Evolutionary conservation across 2,329 filamentous ascomycete species (phyloP).

Genomic region (Clathrospora elynae): DNA sequence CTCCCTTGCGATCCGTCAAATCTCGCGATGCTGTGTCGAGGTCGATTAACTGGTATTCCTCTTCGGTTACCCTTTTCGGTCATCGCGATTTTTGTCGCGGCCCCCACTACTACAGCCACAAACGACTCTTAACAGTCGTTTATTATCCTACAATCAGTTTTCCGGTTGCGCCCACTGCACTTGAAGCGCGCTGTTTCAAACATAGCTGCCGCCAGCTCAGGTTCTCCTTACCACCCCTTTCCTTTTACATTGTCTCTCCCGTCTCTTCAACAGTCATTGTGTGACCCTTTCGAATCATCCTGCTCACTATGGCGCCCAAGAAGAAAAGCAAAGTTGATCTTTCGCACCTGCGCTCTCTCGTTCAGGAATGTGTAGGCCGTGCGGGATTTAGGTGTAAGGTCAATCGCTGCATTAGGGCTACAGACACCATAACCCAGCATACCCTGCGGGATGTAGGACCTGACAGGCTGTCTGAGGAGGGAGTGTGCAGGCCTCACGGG

Average conservation of each 20-base stretch:
- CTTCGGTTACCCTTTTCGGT: background rate
- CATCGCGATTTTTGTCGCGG: background rate
- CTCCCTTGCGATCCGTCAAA: conserved; percentile 1
- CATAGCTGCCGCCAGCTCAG: background rate
- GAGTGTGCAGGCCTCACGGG: too few relatives aligned
- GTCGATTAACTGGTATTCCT: background rate
- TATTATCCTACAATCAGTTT: too few relatives aligned
- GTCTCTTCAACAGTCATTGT: conserved; percentile 1
- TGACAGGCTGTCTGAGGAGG: too few relatives aligned
- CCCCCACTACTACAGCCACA: conserved; percentile 1
- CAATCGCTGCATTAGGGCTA: too few relatives aligned
- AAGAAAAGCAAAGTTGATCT: conserved; percentile 3
- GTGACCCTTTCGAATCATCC: background rate
- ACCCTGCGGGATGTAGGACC: too few relatives aligned
- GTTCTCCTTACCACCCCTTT: background rate
- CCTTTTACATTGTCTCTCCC: background rate
- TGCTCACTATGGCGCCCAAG: conserved; percentile 1
- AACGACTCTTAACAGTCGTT: conserved; percentile 1
- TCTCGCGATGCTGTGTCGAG: background rate
- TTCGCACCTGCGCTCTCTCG: conserved; percentile 5
- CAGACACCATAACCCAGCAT: too few relatives aligned
- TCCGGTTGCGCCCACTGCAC: background rate
- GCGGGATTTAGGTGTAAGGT: too few relatives aligned
- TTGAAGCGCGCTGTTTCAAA: background rate
- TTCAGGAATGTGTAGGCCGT: too few relatives aligned